Evolutionary conservation across 2,329 filamentous ascomycete genomes (phyloP).

Genomic region (Cladosporium velox): DNA sequence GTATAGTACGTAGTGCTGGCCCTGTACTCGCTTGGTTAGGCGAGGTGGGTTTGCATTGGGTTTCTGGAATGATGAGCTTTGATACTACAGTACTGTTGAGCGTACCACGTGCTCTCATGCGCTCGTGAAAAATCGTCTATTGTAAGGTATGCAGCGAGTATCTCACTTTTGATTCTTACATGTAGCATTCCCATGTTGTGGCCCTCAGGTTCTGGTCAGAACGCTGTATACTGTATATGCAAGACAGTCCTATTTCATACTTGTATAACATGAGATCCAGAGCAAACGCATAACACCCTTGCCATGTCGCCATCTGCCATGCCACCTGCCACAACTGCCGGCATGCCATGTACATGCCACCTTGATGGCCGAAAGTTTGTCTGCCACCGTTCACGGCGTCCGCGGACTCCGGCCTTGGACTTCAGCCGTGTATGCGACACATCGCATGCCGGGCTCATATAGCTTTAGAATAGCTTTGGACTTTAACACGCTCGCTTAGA

Average conservation of each 20-base stretch:
- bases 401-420: background rate
- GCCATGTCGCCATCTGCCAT: background rate
- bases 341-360: background rate
- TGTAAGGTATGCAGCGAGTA: background rate
- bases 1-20: slow-evolving; percentile 5
- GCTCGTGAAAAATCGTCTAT: background rate
- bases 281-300: background rate
- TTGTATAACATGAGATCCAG: background rate
- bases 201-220: background rate
- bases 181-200: background rate
- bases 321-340: background rate
- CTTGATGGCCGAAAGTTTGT: background rate
- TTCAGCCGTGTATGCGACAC: background rate
- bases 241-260: background rate
- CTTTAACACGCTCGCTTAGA: background rate
- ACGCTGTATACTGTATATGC: background rate
- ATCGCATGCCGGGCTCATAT: background rate
- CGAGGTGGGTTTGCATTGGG: background rate
- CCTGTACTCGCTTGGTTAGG: background rate
- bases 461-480: background rate
- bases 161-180: background rate
- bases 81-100: background rate
- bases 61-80: background rate
- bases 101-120: background rate
- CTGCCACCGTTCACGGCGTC: background rate